A percentile compares a stretch with the other conserved stretches of the same genome.
These are phyloP conservation scores for Corylus heterophylla DNA, from an alignment of 306 rosid species.

Conservation along the genomic window DNA sequence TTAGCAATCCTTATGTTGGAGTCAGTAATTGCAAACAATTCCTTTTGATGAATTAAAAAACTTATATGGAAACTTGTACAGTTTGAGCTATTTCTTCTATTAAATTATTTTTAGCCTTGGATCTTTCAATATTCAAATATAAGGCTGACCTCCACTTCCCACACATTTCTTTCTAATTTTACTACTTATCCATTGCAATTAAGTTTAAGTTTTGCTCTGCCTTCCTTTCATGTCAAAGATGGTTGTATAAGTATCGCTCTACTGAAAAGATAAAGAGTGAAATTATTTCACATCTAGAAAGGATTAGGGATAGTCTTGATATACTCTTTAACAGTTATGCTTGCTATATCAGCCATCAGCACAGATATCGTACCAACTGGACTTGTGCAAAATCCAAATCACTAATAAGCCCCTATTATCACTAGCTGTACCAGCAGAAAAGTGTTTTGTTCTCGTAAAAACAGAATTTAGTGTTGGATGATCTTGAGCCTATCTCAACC, in stretches of 20 bases:
- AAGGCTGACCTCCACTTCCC: not conserved
- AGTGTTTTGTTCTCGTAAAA: not conserved
- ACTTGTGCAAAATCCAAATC: not conserved
- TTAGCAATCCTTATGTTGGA: not conserved
- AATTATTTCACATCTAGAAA: too few species aligned
- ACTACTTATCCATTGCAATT: not conserved
- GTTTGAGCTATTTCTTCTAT: not conserved
- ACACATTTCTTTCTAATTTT: not conserved
- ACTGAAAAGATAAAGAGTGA: too few species aligned
- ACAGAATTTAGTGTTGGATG: not conserved
- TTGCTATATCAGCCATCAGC: not conserved
- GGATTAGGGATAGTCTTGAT: not conserved
- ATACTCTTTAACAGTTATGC: not conserved
- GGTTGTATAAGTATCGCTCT: too few species aligned
- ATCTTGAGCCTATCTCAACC: too few species aligned
- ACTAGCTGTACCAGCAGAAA: not conserved
- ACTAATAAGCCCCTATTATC: not conserved
- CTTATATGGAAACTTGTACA: not conserved
- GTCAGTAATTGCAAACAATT: too few species aligned
- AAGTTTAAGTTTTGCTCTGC: not conserved
- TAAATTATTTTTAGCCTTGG: not conserved
- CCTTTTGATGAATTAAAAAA: not conserved
- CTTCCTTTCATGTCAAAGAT: not conserved
- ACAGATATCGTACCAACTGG: not conserved
- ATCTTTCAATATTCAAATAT: not conserved